phyloP scores from a whole-genome alignment of 1,284 basidiomycete species.

The Cutaneotrichosporon daszewskae region DNA sequence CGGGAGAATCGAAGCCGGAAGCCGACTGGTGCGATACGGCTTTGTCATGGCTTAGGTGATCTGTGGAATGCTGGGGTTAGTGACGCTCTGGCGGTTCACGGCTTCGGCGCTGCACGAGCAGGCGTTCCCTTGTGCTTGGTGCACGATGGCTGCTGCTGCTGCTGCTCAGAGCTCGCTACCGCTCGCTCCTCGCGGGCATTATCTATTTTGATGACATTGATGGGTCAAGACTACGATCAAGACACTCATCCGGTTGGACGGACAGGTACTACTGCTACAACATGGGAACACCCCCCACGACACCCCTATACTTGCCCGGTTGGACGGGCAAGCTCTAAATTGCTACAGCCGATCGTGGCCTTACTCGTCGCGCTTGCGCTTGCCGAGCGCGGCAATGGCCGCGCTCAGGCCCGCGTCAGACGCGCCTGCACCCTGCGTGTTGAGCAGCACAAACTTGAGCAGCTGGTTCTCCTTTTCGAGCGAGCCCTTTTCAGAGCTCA shows the following conservation, averaged over 20 bases:
- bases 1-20: no score
- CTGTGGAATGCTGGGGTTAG: no score
- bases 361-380: slow-evolving; percentile 33
- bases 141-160: no score
- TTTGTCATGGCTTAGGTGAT: no score
- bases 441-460: slow-evolving; percentile 87
- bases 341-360: background rate
- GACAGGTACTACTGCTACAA: background rate
- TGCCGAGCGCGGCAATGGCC: slow-evolving; percentile 30
- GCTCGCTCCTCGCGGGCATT: no score
- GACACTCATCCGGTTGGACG: background rate
- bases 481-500: slow-evolving; percentile 86
- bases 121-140: no score
- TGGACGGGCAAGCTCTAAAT: background rate
- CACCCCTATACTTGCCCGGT: background rate
- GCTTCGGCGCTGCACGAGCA: no score
- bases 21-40: no score
- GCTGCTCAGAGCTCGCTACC: no score
- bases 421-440: slow-evolving; percentile 59
- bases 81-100: no score
- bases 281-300: background rate
- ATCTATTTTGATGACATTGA: no score
- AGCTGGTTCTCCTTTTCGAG: slow-evolving; percentile 90
- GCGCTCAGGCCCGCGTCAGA: slow-evolving; percentile 36
- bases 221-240: no score